A percentile compares a stretch with the other conserved stretches of the same genome.
phyloP scores from a whole-genome alignment of 805 yeast genomes.

The Hagleromyces aurorensis region DNA sequence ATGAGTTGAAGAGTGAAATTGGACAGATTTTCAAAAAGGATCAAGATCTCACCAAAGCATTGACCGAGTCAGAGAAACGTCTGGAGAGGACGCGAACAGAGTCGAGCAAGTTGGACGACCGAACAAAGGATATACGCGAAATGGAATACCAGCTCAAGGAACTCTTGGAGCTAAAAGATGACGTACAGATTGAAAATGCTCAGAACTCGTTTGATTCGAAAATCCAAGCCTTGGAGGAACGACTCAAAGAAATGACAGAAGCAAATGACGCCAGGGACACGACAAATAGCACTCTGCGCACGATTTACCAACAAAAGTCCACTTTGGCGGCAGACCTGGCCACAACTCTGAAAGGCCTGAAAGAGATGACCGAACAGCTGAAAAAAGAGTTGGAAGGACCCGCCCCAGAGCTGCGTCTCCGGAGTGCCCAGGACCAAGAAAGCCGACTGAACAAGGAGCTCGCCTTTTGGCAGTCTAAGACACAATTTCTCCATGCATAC shows the following conservation, averaged over 20 bases:
- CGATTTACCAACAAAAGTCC: constrained; percentile 38
- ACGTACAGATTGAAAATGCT: constrained; percentile 7
- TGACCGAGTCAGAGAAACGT: constrained; percentile 22
- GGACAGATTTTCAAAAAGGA: constrained; percentile 35
- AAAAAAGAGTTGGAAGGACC: constrained; percentile 30
- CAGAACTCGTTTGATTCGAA: constrained; percentile 4
- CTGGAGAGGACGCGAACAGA: constrained; percentile 18
- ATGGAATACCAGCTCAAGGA: constrained; percentile 9
- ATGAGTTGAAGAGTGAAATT: constrained; percentile 33
- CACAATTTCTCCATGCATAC: constrained; percentile 17
- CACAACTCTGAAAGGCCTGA: constrained; percentile 18
- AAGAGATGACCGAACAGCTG: constrained; percentile 21
- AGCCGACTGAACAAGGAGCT: constrained; percentile 9
- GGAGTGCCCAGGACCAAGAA: constrained; percentile 8
- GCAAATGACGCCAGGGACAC: constrained; percentile 34
- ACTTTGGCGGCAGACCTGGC: constrained; percentile 42
- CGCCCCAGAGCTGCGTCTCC: constrained; percentile 25
- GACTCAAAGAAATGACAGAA: constrained; percentile 43
- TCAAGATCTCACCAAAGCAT: constrained; percentile 19
- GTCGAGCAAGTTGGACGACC: constrained; percentile 10
- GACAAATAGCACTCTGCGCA: constrained; percentile 31
- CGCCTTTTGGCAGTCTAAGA: constrained; percentile 9
- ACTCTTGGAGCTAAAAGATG: constrained; percentile 7
- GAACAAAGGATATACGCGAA: no score
- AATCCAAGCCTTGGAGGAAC: constrained; percentile 10